Conservation (phyloP, 2,329 filamentous ascomycete genomes). For the Fusarium sp. region DNA sequence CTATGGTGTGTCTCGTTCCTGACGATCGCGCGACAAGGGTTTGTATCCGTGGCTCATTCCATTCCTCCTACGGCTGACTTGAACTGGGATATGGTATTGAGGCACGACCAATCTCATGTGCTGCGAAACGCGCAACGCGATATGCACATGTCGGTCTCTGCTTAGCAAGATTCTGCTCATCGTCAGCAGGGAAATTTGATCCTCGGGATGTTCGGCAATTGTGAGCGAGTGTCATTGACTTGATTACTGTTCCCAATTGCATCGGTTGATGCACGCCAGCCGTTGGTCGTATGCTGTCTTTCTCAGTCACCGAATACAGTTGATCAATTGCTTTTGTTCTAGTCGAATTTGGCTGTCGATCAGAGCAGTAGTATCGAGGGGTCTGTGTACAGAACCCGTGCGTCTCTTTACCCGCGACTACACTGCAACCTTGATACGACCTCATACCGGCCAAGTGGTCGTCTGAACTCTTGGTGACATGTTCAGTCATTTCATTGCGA, state of each 20-base stretch:
- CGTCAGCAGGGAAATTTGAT: not conserved
- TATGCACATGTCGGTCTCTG: constrained; percentile 23
- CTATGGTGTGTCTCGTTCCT: constrained; percentile 43
- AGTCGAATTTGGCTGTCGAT: not conserved
- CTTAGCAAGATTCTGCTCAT: constrained; percentile 2
- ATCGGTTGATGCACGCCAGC: not conserved
- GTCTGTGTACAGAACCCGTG: not conserved
- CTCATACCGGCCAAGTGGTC: constrained; percentile 8
- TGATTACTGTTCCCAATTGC: constrained; percentile 1
- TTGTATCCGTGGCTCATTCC: constrained; percentile 10
- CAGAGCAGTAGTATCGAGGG: not conserved
- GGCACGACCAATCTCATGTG: not conserved
- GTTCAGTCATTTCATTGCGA: constrained; percentile 4
- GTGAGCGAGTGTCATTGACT: not conserved
- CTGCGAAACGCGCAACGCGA: constrained; percentile 4
- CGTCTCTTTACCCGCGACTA: not conserved
- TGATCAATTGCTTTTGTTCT: constrained; percentile 19
- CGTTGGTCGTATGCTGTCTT: not conserved
- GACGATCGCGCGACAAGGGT: constrained; percentile 44
- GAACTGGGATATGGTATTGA: constrained; percentile 8
- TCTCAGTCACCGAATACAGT: not conserved
- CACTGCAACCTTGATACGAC: not conserved
- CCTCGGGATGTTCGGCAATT: constrained; percentile 16
- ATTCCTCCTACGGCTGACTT: constrained; percentile 12
- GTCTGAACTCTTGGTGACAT: constrained; percentile 1